Base-by-base conservation (phyloP, 345 rosid species). In the Tarenaya hassleriana region DNA sequence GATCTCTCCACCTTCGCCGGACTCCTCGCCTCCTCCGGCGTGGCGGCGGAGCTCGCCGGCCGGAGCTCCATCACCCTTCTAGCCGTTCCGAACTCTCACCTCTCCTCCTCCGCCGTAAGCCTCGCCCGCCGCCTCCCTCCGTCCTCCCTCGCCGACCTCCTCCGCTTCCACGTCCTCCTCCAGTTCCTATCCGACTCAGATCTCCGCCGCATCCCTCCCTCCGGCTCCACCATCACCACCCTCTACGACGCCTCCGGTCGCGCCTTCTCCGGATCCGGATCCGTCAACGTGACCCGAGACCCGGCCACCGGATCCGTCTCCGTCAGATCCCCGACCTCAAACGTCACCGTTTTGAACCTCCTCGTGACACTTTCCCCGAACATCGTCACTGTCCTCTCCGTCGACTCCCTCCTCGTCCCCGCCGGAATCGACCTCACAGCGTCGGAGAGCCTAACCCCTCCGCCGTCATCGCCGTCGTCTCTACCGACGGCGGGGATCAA, bases 191-290 rank as follows among this genome's bases (percentile, higher is more conserved):
- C 84, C 29, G 50, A 51, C 59, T 16, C 61, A 9, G 75, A 68
- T 65, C 84, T 84, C 29, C 29, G 29, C 5, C 29, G 69, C 70
- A 66, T 82, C 61, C 70, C 82, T 3, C 52, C 81, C 7, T 60
- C 79, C 0, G 89, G 84, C 2, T 7, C 62, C 45, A 73, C 79
- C 48, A 70, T 84, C 20, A 72, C 94, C 33, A 84, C 94, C 1
- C 89, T 84, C 52, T 77, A 73, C 74, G 89, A 79, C 32, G 75
- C 94, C 41, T 81, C 94, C 19, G 84, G 89, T 12, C 84, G 86
- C 13, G 84, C 86, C 13, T 47, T 68, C 35, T 46, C 74, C 31
- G 75, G 81, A 73, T 83, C 65, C 63, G 94, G 91, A 40, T 74
- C 83, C 56, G 88, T 92, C 19, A 92, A 85, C 57, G 64, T 92